Evolutionary conservation across 352 stramenopile species (phyloP).

Genomic region (Phytophthora constricta): DNA sequence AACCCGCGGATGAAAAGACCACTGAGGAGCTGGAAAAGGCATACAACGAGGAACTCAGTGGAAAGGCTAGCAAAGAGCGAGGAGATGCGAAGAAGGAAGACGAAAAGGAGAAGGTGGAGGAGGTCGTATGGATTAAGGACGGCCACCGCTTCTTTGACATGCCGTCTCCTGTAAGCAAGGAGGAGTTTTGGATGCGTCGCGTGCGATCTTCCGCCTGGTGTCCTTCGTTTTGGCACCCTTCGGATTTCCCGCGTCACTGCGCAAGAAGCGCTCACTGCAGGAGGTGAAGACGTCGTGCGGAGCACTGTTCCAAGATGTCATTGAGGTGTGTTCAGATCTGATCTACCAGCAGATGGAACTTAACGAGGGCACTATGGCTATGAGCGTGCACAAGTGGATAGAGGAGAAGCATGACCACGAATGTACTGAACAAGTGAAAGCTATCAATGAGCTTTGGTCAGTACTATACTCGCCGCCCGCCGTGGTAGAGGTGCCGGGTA

Average conservation of each 20-base stretch:
- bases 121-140: constrained; percentile 62
- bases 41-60: constrained; percentile 54
- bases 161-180: constrained; percentile 70
- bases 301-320: constrained; percentile 84
- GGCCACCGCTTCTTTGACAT: constrained; percentile 84
- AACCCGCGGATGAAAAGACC: constrained; percentile 14
- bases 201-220: constrained; percentile 75
- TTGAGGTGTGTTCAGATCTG: constrained; percentile 87
- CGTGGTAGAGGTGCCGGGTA: constrained; percentile 73
- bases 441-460: constrained; percentile 80
- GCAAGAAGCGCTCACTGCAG: constrained; percentile 64
- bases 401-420: constrained; percentile 73
- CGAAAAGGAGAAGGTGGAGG: constrained; percentile 28
- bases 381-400: constrained; percentile 90
- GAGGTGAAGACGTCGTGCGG: constrained; percentile 79
- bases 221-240: constrained; percentile 86
- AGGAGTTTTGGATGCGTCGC: constrained; percentile 71
- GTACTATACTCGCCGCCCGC: constrained; percentile 66
- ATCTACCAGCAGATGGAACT: constrained; percentile 77
- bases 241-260: constrained; percentile 65
- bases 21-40: constrained; percentile 46
- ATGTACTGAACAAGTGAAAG: constrained; percentile 71
- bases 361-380: constrained; percentile 86
- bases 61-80: constrained; percentile 42
- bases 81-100: constrained; percentile 23